phyloP scores from a whole-genome alignment of 2,329 filamentous ascomycete genomes.

The Neurospora crassa region DNA sequence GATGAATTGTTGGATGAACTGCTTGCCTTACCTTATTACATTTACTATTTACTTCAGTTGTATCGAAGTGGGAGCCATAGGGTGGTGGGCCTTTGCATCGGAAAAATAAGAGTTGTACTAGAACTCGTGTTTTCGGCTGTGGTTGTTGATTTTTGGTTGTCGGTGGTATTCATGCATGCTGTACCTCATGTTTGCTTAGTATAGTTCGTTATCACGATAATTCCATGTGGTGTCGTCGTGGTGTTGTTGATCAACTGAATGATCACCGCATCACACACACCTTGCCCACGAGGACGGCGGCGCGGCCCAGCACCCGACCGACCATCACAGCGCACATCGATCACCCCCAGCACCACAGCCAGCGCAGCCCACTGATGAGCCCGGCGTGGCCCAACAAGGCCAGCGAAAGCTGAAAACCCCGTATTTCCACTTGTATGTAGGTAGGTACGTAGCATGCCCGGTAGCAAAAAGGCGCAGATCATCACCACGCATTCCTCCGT shows the following conservation, averaged over 20 bases:
- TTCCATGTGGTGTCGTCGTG: neutral
- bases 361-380: neutral
- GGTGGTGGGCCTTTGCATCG: neutral
- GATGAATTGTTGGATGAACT: neutral
- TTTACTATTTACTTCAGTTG: neutral
- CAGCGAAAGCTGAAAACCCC: neutral
- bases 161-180: too few species aligned
- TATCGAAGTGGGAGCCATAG: neutral
- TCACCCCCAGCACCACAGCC: neutral
- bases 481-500: neutral
- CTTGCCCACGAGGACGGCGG: neutral
- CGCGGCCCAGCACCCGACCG: neutral
- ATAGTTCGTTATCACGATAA: neutral
- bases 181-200: neutral
- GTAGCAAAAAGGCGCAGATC: neutral
- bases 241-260: neutral
- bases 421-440: neutral
- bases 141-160: neutral
- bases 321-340: neutral
- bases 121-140: neutral
- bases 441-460: neutral
- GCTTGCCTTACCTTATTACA: neutral
- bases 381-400: neutral
- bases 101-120: neutral
- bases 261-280: neutral